Conservation (phyloP, 2,329 filamentous ascomycete genomes). For the Beauveria varroae region DNA sequence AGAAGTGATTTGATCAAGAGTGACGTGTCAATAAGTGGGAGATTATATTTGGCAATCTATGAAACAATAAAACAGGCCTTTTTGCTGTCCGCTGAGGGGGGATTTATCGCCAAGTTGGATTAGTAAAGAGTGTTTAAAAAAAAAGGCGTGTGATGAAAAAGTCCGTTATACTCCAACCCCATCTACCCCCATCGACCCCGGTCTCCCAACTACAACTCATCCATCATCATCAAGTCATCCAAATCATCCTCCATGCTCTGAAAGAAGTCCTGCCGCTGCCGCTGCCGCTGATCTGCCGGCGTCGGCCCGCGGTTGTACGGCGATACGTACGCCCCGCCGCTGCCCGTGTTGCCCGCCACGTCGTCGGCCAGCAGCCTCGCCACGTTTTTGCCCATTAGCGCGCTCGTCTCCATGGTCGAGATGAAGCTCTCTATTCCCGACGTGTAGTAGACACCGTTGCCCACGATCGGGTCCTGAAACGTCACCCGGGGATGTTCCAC, state of each 20-base stretch:
- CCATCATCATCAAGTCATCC: slow-evolving; percentile 12
- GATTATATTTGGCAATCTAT: neutral
- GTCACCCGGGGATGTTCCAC: slow-evolving; percentile 75
- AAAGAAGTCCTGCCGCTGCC: slow-evolving; percentile 8
- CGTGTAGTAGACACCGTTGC: slow-evolving; percentile 60
- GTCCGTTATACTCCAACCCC: neutral
- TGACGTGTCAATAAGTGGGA: neutral
- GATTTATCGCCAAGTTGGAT: neutral
- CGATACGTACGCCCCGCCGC: slow-evolving; percentile 7
- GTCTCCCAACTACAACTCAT: slow-evolving; percentile 13
- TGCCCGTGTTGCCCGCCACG: slow-evolving; percentile 25
- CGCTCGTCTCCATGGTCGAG: slow-evolving; percentile 94
- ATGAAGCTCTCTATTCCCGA: slow-evolving; percentile 87
- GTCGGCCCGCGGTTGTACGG: neutral
- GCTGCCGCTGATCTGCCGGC: neutral
- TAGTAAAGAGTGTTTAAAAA: neutral
- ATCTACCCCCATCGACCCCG: neutral
- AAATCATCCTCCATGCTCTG: slow-evolving; percentile 13
- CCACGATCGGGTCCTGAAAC: slow-evolving; percentile 73
- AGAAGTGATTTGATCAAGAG: neutral
- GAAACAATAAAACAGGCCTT: neutral
- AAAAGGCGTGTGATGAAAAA: neutral
- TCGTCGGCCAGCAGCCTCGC: slow-evolving; percentile 63
- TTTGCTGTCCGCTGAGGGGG: neutral
- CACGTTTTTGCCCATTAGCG: slow-evolving; percentile 83